These are phyloP conservation scores for Alternaria brassicae DNA, from an alignment of 2,329 filamentous ascomycete genomes.

Conservation along the genomic window DNA sequence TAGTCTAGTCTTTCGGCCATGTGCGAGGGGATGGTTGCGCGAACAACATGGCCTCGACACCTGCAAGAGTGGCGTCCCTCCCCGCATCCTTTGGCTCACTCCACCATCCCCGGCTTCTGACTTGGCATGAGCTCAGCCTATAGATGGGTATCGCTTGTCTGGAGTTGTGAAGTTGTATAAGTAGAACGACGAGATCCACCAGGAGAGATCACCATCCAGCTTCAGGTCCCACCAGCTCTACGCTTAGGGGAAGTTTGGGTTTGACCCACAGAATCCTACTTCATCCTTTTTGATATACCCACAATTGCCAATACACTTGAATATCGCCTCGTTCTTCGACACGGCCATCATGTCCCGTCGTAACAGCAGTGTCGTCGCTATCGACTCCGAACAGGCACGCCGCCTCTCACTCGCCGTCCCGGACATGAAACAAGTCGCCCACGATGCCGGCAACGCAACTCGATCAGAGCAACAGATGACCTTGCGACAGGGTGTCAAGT, in stretches of 20 bases:
- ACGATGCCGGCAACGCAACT: constrained; percentile 48
- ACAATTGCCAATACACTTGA: neutral
- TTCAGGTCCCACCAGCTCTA: constrained; percentile 22
- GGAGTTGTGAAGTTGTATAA: constrained; percentile 29
- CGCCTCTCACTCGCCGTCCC: constrained; percentile 38
- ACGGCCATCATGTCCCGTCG: constrained; percentile 39
- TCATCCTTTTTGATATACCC: constrained; percentile 1
- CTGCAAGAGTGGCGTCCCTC: constrained; percentile 24
- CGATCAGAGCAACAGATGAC: constrained; percentile 58
- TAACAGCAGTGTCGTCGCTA: constrained; percentile 42
- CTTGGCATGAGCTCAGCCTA: constrained; percentile 25
- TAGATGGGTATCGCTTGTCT: constrained; percentile 18
- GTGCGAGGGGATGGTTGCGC: constrained; percentile 14
- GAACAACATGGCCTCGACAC: constrained; percentile 12
- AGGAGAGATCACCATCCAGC: constrained; percentile 20
- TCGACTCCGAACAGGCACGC: constrained; percentile 42
- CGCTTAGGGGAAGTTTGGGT: constrained; percentile 22
- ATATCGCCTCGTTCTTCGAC: constrained; percentile 7
- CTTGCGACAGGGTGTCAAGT: constrained; percentile 73
- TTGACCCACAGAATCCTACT: constrained; percentile 12
- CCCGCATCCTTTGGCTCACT: constrained; percentile 35
- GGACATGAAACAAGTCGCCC: constrained; percentile 37
- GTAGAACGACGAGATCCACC: constrained; percentile 25
- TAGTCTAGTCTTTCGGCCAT: constrained; percentile 18
- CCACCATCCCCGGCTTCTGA: constrained; percentile 23